Conservation (phyloP, 176 grass and related monocot genomes). For the Zea mays region Zm-B73-REFERENCE-NAM-5.0 NC_050100.1:185317001-185317500, state of each 20-base stretch:
- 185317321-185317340: background rate
- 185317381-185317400: slow-evolving; percentile 3
- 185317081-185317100: too few species aligned
- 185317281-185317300: background rate
- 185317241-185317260: slow-evolving; percentile 3
- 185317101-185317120: background rate
- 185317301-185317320: slow-evolving; percentile 13
- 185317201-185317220: slow-evolving; percentile 19
- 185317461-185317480: slow-evolving; percentile 18
- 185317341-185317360: slow-evolving; percentile 16
- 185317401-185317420: background rate
- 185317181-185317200: background rate
- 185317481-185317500: slow-evolving; percentile 25
- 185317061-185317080: too few species aligned
- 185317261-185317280: slow-evolving; percentile 20
- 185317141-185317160: background rate
- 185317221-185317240: background rate
- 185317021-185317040: too few species aligned
- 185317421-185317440: background rate
- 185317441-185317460: slow-evolving; percentile 10
- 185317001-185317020: too few species aligned
- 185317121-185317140: background rate
- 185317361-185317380: background rate
- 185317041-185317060: too few species aligned
- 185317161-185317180: background rate